These are phyloP conservation scores for Calycina herbarum DNA, from an alignment of 2,329 filamentous ascomycete species.

Conservation along the genomic window DNA sequence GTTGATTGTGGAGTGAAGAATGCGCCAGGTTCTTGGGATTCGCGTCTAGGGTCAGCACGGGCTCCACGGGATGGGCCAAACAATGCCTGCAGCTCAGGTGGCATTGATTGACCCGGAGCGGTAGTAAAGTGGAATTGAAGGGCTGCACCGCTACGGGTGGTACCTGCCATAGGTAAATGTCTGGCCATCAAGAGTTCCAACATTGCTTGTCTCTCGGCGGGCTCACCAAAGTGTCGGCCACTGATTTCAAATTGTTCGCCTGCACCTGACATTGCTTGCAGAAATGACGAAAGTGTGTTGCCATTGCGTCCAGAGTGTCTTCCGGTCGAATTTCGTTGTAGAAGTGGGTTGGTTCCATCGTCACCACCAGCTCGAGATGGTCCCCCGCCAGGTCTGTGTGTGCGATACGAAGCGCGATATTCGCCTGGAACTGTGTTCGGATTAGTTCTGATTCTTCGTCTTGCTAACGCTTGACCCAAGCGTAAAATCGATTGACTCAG, in stretches of 20 bases:
- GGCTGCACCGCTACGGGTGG: constrained; percentile 48
- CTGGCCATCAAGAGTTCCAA: constrained; percentile 36
- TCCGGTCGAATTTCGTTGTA: constrained; percentile 60
- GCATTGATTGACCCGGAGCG: constrained; percentile 48
- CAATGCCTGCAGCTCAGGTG: constrained; percentile 51
- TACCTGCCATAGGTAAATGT: constrained; percentile 36
- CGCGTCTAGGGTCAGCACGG: constrained; percentile 30
- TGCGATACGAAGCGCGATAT: constrained; percentile 46
- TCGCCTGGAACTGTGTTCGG: constrained; percentile 34
- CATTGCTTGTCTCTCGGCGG: constrained; percentile 24
- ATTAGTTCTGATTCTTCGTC: constrained; percentile 33
- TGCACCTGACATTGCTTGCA: constrained; percentile 45
- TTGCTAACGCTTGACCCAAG: neutral
- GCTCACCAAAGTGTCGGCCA: constrained; percentile 34
- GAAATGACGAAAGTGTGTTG: constrained; percentile 49
- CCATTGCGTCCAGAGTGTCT: constrained; percentile 51
- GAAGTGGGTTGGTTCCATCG: constrained; percentile 83
- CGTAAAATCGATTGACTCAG: neutral
- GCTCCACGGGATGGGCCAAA: constrained; percentile 37
- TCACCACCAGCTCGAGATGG: constrained; percentile 57
- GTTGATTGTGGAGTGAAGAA: constrained; percentile 71
- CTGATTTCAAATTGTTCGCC: constrained; percentile 37
- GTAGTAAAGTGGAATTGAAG: constrained; percentile 61
- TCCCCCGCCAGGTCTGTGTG: constrained; percentile 52
- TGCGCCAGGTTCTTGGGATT: constrained; percentile 35